Conservation (phyloP, 345 rosid species). For the Lenwebbia sp. region DNA sequence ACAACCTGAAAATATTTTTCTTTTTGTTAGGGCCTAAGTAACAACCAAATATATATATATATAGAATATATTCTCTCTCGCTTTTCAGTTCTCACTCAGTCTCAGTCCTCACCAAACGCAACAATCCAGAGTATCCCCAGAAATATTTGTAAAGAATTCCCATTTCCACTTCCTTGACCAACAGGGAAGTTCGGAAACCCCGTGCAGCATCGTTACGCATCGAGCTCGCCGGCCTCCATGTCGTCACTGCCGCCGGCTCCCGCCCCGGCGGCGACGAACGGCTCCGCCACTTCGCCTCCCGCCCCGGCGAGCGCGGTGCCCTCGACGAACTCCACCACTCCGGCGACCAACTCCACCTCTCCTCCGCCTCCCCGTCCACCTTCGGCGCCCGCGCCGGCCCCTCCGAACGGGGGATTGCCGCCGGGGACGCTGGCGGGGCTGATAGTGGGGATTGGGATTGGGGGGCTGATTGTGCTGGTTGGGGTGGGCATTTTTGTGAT, state of each 20-base stretch:
- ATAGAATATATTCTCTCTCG: too few relatives aligned
- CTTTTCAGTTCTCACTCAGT: not conserved
- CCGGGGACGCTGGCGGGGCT: constrained; percentile 17
- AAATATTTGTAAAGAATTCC: not conserved
- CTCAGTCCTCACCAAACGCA: not conserved
- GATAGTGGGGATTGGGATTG: constrained; percentile 16
- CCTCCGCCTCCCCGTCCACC: constrained; percentile 1
- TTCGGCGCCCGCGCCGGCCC: not conserved
- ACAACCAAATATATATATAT: too few relatives aligned
- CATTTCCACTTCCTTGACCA: not conserved
- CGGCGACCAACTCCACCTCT: not conserved
- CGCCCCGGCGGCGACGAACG: not conserved
- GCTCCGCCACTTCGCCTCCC: not conserved
- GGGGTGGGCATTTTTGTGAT: constrained; percentile 17
- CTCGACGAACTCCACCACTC: not conserved
- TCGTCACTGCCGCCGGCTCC: constrained; percentile 4
- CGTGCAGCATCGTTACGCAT: not conserved
- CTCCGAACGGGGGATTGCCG: constrained; percentile 3
- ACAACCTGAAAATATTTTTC: too few relatives aligned
- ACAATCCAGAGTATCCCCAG: not conserved
- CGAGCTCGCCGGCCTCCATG: constrained; percentile 4
- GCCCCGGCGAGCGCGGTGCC: constrained; percentile 4
- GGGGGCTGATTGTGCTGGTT: constrained; percentile 17
- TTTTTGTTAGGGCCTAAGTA: too few relatives aligned
- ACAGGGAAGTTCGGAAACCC: not conserved